Evolutionary conservation across 805 yeast genomes (phyloP).

Genomic region (Metschnikowia cerradonensis): DNA sequence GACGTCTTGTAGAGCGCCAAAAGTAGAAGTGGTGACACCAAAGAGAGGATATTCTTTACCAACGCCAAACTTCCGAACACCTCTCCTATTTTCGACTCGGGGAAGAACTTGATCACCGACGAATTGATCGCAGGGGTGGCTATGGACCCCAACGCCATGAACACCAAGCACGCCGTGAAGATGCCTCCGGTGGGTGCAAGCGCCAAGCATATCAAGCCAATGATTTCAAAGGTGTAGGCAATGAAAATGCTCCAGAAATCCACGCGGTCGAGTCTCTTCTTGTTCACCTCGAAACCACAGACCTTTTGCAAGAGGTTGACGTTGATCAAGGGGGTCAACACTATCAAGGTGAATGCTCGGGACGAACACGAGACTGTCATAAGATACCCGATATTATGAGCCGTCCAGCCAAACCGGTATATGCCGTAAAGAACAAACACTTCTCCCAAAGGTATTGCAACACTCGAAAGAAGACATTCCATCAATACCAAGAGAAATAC

Average conservation of each 20-base stretch:
- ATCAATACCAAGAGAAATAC: conserved; percentile 47
- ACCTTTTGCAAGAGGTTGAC: conserved; percentile 32
- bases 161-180: conserved; percentile 31
- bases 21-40: conserved; percentile 47
- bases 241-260: conserved; percentile 40
- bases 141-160: conserved; percentile 42
- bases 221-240: conserved; percentile 35
- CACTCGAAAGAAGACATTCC: conserved; percentile 38
- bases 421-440: conserved; percentile 51
- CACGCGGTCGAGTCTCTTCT: conserved; percentile 47
- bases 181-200: conserved; percentile 24
- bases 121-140: conserved; percentile 53
- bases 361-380: conserved; percentile 49
- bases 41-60: conserved; percentile 46
- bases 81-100: conserved; percentile 61
- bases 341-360: conserved; percentile 46
- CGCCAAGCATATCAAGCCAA: conserved; percentile 35
- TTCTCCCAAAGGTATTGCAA: conserved; percentile 39
- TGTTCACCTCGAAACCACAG: conserved; percentile 29
- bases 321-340: conserved; percentile 48
- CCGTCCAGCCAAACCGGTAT: conserved; percentile 49
- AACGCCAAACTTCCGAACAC: conserved; percentile 68
- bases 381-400: conserved; percentile 52
- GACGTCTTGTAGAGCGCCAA: conserved; percentile 42
- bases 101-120: conserved; percentile 56